Evolutionary conservation across 1,284 basidiomycete genomes (phyloP).

Genomic region (Cryptococcus jaspeensis): DNA sequence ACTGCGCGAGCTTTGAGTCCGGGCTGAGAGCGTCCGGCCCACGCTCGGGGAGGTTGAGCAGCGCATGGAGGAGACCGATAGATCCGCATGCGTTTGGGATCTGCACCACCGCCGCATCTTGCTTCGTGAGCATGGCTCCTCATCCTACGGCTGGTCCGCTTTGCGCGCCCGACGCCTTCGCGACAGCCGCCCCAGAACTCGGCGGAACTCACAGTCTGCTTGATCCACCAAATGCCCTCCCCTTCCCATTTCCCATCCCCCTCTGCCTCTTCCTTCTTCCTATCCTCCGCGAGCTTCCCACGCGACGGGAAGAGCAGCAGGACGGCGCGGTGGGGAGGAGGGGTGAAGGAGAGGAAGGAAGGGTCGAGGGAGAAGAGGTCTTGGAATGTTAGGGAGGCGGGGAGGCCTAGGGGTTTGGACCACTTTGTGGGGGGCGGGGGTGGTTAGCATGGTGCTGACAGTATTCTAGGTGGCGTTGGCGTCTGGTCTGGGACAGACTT

Average conservation of each 20-base stretch:
- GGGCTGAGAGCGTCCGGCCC: conserved; percentile 28
- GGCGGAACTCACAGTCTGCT: conserved; percentile 52
- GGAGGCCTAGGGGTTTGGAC: conserved; percentile 71
- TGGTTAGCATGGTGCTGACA: neutral
- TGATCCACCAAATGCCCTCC: conserved; percentile 51
- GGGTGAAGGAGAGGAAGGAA: conserved; percentile 69
- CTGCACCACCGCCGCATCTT: conserved; percentile 50
- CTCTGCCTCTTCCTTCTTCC: conserved; percentile 54
- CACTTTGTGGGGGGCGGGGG: conserved; percentile 57
- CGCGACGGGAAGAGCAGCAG: conserved; percentile 76
- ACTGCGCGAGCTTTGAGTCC: conserved; percentile 35
- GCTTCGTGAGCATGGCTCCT: neutral
- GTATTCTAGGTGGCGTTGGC: neutral
- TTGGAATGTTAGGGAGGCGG: conserved; percentile 62
- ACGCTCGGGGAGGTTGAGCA: conserved; percentile 43
- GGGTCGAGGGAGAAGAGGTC: conserved; percentile 80
- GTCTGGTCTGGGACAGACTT: conserved; percentile 10
- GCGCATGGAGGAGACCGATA: conserved; percentile 77
- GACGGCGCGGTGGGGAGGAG: conserved; percentile 72
- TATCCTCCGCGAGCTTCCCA: conserved; percentile 56
- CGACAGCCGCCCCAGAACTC: too few relatives aligned
- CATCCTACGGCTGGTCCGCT: neutral
- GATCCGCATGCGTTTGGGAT: conserved; percentile 87
- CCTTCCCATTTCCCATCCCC: conserved; percentile 23
- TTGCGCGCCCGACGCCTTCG: too few relatives aligned